Evolutionary conservation across 139 green algal genomes (phyloP), one percentile per base, ranked within the genome.

Genomic region (Closterium sp.): DNA sequence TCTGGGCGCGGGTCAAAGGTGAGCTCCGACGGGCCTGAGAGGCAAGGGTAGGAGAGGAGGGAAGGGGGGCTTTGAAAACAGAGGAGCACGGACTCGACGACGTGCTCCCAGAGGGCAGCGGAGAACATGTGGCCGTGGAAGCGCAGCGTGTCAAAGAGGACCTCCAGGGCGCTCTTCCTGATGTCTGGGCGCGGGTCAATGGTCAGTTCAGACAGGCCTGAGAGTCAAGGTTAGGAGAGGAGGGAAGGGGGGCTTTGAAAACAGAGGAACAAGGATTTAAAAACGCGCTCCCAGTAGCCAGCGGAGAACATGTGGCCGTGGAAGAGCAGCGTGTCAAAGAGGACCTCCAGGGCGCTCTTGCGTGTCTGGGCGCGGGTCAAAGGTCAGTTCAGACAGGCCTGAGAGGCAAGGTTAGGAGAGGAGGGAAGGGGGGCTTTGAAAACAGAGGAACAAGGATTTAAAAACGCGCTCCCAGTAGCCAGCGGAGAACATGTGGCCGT

Each of bases 401-500:
- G 83, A 2, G 21, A 16, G 9, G 21, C 1, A 16, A 28, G 0
- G 23, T 1, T 12, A 28, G 43, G 43, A 69, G 43, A 28, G 9
- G 43, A 28, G 9, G 87, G 99, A 97, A 85, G 99, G 95, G 92
- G 97, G n/a, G n/a, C n/a, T n/a, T n/a, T n/a, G n/a, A n/a, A n/a
- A n/a, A n/a, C n/a, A n/a, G 88, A 99, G 97, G 87, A 99, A 95
- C 91, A 99, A 97, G 32, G 93, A 96, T 86, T 98, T 97, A 93
- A 98, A 99, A 34, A 99, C 96, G 91, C 98, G 95, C 85, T 95
- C 93, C 98, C 98, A 99, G 92, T 99, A 98, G n/a, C 94, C 94
- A 66, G 95, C 90, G 0, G 97, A 96, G 95, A 99, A 99, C 35
- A 96, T 95, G 66, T 94, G 94, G n/a, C 98, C 98, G 91, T 99